Percentiles rank a stretch among this genome's conserved stretches.
Conservation (phyloP, 768 basidiomycete genomes). For the Termitomyces sp. region DNA sequence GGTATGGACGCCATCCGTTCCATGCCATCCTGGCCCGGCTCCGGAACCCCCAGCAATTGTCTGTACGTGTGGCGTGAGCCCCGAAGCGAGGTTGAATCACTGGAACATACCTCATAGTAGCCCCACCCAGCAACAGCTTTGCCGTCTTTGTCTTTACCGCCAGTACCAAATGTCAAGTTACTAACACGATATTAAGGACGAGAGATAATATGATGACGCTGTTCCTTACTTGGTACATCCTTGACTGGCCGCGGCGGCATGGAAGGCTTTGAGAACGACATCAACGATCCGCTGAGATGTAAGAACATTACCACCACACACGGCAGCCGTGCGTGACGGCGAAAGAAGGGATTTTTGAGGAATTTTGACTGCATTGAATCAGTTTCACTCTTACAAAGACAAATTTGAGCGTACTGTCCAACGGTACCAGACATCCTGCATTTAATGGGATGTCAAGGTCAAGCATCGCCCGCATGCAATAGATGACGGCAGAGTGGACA, state of each 20-base stretch:
- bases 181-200: constrained; percentile 24
- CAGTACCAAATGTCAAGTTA: constrained; percentile 85
- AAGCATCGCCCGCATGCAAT: constrained; percentile 85
- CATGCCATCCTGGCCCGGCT: constrained; percentile 85
- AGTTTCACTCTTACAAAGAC: neutral
- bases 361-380: constrained; percentile 55
- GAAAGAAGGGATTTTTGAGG: constrained; percentile 74
- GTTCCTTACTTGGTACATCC: constrained; percentile 81
- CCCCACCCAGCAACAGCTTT: constrained; percentile 79
- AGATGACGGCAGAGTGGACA: constrained; percentile 83
- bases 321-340: constrained; percentile 82
- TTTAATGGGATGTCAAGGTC: constrained; percentile 88
- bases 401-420: constrained; percentile 49
- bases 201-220: constrained; percentile 6
- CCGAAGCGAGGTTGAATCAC: neutral
- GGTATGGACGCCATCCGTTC: constrained; percentile 89
- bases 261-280: constrained; percentile 88
- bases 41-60: constrained; percentile 94
- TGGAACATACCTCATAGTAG: constrained; percentile 63
- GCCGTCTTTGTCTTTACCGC: constrained; percentile 82
- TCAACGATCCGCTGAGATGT: constrained; percentile 94
- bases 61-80: constrained; percentile 29
- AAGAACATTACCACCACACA: constrained; percentile 89
- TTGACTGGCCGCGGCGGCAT: constrained; percentile 87
- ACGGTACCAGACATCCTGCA: constrained; percentile 86